Evolutionary conservation across 345 rosid genomes (phyloP), one percentile per base, ranked within the genome.

Genomic region (Gossypium anomalum): DNA sequence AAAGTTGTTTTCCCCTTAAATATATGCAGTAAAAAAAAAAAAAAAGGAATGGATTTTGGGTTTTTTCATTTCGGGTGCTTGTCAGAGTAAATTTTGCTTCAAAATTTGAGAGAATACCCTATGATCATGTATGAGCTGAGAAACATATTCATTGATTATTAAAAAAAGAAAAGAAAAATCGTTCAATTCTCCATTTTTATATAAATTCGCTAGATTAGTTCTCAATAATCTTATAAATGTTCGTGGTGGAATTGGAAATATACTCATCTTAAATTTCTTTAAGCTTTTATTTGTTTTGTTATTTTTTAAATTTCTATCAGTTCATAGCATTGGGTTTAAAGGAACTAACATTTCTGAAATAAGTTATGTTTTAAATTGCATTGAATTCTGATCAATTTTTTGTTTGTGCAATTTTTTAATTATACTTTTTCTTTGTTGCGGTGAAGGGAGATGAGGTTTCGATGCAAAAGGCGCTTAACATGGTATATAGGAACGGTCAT

Each of bases 401-500:
- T 51, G 8, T 41, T 38, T 47, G 7, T 67, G 9, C 53, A 57
- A 20, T 20, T 8, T 62, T 71, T 51, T 79, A 20, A 27, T 59
- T 75, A 55, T 19, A 41, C 72, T 67, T 78, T 14, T 58, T 68
- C 57, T 72, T 74, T 70, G 11, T 4, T 55, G 20, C 51, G 80
- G 68, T 85, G 78, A 76, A 94, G 98, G 98, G 97, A 19, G 95
- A 91, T 77, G 98, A 91, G 77, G 83, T 81, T 76, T 89, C 90
- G 38, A 76, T 94, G 78, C 98, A 81, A 67, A 89, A 80, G 74
- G 94, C 85, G 7, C 71, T 92, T 82, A 88, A 78, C 78, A 81
- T 92, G 82, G 86, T 91, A 71, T 80, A 91, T 78, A 85, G 77
- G 86, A 81, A 84, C 57, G 80, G 86, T 34, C 78, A 83, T 68